Evolutionary conservation across 768 basidiomycete species (phyloP).

Genomic region (Fistulinella prunicolor): DNA sequence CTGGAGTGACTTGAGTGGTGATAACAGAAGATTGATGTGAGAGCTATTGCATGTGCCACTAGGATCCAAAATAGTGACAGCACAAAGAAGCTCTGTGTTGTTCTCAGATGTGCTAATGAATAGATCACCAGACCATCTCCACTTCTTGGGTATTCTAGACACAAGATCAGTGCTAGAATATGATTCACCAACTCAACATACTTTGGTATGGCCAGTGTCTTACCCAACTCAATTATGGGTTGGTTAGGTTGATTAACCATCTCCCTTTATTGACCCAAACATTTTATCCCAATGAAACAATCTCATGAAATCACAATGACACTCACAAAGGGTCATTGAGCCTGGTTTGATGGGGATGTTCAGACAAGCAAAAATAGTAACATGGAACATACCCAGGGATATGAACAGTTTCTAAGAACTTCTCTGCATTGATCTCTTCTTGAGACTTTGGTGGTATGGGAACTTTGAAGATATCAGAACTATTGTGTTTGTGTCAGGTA

Average conservation of each 20-base stretch:
- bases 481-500: background rate
- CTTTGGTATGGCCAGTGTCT: conserved; percentile 24
- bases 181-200: conserved; percentile 10
- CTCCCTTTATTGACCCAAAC: conserved; percentile 15
- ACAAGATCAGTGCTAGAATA: conserved; percentile 3
- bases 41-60: conserved; percentile 42
- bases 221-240: conserved; percentile 8
- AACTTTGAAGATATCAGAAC: conserved; percentile 4
- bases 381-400: conserved; percentile 24
- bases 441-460: conserved; percentile 19
- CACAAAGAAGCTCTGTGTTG: conserved; percentile 45
- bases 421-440: conserved; percentile 22
- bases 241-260: conserved; percentile 1
- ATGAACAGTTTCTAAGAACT: conserved; percentile 24
- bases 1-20: conserved; percentile 38
- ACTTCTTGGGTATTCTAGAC: conserved; percentile 54
- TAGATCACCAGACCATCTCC: conserved; percentile 64
- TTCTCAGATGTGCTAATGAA: conserved; percentile 38
- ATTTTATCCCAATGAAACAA: background rate
- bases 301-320: background rate
- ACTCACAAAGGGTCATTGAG: conserved; percentile 28
- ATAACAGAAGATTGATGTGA: conserved; percentile 48
- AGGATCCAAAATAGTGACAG: conserved; percentile 45
- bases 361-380: background rate
- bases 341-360: conserved; percentile 5